Evolutionary conservation across 805 yeast genomes (phyloP).

Genomic region (Yamadazyma philogaea): DNA sequence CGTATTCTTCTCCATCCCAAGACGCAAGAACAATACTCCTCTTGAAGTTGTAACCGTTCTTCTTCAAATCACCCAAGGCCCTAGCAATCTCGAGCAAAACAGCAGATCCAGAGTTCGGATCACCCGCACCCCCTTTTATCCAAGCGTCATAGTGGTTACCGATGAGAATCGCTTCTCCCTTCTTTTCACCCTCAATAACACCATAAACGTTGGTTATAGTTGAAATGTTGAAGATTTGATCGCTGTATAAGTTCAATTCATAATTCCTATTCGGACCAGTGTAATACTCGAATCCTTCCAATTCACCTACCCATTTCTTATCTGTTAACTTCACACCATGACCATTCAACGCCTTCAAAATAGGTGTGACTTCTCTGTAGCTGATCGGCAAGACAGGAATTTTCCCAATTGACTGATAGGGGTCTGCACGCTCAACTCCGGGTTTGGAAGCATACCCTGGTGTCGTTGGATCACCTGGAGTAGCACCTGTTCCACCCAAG

Average conservation of each 20-base stretch:
- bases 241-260: conserved; percentile 39
- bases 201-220: conserved; percentile 45
- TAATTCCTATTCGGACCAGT: conserved; percentile 38
- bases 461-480: conserved; percentile 78
- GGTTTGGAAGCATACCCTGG: conserved; percentile 64
- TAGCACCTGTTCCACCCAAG: conserved; percentile 45
- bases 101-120: conserved; percentile 46
- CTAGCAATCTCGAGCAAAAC: conserved; percentile 41
- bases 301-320: conserved; percentile 38
- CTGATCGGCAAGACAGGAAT: conserved; percentile 45
- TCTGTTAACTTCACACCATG: conserved; percentile 29
- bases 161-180: conserved; percentile 39
- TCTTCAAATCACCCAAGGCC: conserved; percentile 37
- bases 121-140: conserved; percentile 49
- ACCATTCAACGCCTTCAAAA: conserved; percentile 38
- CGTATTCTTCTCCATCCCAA: conserved; percentile 49
- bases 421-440: conserved; percentile 34
- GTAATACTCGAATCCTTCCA: conserved; percentile 37
- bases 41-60: conserved; percentile 37
- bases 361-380: conserved; percentile 44
- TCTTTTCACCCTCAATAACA: conserved; percentile 38
- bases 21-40: conserved; percentile 37
- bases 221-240: conserved; percentile 39
- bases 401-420: conserved; percentile 31
- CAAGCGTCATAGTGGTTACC: conserved; percentile 49